Conservation (phyloP, 805 yeast species). For the Nakazawaea holstii region DNA sequence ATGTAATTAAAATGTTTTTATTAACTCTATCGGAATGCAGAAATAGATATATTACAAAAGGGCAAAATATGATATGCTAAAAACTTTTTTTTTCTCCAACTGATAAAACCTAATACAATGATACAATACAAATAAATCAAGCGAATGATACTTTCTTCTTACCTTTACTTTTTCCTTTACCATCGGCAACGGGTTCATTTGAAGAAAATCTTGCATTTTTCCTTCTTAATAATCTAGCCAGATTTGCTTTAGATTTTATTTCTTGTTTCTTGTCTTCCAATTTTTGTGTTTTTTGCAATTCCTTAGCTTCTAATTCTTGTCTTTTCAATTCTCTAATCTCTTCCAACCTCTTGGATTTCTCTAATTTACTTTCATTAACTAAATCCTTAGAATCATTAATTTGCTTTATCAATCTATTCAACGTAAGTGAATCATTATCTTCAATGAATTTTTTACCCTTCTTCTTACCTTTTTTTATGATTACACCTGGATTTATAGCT, state of each 20-base stretch:
- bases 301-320: constrained; percentile 82
- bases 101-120: neutral
- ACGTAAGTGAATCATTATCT: constrained; percentile 56
- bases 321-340: constrained; percentile 83
- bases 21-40: too few species aligned
- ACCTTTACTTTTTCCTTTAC: constrained; percentile 17
- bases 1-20: too few species aligned
- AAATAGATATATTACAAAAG: too few species aligned
- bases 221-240: constrained; percentile 66
- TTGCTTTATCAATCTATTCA: constrained; percentile 68
- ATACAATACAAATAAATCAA: neutral
- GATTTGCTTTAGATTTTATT: constrained; percentile 63
- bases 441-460: constrained; percentile 78
- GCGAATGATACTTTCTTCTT: constrained; percentile 47
- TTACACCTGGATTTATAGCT: constrained; percentile 79
- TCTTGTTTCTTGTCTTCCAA: constrained; percentile 76
- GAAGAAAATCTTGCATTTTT: constrained; percentile 33
- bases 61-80: too few species aligned
- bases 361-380: constrained; percentile 81
- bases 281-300: constrained; percentile 59
- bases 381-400: constrained; percentile 80
- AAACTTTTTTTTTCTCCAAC: too few species aligned
- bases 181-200: constrained; percentile 15
- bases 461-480: constrained; percentile 70
- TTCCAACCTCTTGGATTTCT: constrained; percentile 83